phyloP scores from a whole-genome alignment of 257 asterid genomes.

The Solanum sejunctum region DNA sequence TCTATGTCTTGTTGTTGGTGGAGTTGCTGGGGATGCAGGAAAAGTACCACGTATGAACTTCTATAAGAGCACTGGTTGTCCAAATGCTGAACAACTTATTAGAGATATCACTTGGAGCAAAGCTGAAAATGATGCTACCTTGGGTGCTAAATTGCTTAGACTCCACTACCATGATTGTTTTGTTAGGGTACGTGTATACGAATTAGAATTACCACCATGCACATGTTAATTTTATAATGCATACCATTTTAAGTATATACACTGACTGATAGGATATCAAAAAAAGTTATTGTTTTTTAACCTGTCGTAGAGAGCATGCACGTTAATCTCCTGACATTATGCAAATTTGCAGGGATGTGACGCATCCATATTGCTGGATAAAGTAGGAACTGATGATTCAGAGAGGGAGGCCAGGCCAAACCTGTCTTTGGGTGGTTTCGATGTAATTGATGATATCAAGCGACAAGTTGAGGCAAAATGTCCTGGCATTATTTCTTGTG shows the following conservation, averaged over 20 bases:
- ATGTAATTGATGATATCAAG: slow-evolving; percentile 23
- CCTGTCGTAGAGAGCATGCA: no score
- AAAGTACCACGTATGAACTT: neutral
- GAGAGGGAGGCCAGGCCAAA: slow-evolving; percentile 21
- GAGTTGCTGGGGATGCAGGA: neutral
- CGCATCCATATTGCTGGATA: slow-evolving; percentile 19
- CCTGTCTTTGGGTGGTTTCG: slow-evolving; percentile 7
- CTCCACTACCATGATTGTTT: slow-evolving; percentile 29
- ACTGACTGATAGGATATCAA: no score
- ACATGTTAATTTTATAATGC: no score
- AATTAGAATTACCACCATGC: no score
- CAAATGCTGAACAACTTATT: slow-evolving; percentile 12
- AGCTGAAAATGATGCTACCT: neutral
- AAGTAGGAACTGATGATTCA: neutral
- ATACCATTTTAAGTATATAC: no score
- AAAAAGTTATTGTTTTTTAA: neutral
- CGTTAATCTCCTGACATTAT: neutral
- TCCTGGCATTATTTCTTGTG: slow-evolving; percentile 14
- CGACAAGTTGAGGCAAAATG: slow-evolving; percentile 11
- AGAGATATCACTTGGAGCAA: slow-evolving; percentile 6
- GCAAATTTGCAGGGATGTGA: slow-evolving; percentile 18
- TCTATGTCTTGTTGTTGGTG: neutral
- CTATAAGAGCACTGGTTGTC: slow-evolving; percentile 1
- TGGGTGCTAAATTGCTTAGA: slow-evolving; percentile 23
- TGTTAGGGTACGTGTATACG: slow-evolving; percentile 9